Base-by-base conservation (phyloP, 1,284 basidiomycete species). In the Quambalaria eucalypti region DNA sequence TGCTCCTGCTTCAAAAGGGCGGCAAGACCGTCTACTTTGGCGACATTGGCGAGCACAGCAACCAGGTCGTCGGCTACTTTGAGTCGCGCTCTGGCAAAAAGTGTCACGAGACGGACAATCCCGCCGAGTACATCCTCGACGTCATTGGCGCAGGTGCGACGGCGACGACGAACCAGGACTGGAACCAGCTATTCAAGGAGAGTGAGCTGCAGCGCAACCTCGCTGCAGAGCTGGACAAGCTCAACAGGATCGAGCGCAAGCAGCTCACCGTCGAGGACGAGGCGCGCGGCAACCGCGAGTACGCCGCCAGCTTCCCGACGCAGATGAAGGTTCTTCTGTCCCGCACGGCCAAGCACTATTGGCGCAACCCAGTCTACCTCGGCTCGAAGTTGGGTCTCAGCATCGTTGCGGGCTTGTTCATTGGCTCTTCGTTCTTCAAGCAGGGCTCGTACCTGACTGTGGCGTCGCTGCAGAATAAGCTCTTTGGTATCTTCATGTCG, bases 1-100 rank as follows among this genome's bases (percentile, higher is more conserved):
- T 97, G 28, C 77, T 97, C 2, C 78, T 98, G 3, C 81, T 98
- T 10, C 54, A 63, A 56, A 88, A 88, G 0, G 82, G 83, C 54
- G 66, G 66, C 1, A 52, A 62, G 21, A 78, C 87, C 12, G 83
- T 95, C 16, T 90, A 90, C 78, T 86, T 87, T 1, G 88, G 91
- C 23, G 83, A 88, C 54, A 76, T 88, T 16, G 87, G 87, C 2
- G 59, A 77, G 21, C 80, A 83, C 60, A 79, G 82, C 1, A 76
- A 74, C 28, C 81, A 78, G 0, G 71, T 88, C 39, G 81, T 87
- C 60, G 65, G 79, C 19, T 89, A 88, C 76, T 89, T 89, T 63
- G 82, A 87, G 66, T 68, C 68, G 28, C 81, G 83, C 28, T 84
- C 85, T 23, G 82, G 80, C 80, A 64, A 84, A 29, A 30, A 46